These are phyloP conservation scores for Aspergillus spinulosporus DNA, from an alignment of 2,329 filamentous ascomycete species.

Conservation along the genomic window DNA sequence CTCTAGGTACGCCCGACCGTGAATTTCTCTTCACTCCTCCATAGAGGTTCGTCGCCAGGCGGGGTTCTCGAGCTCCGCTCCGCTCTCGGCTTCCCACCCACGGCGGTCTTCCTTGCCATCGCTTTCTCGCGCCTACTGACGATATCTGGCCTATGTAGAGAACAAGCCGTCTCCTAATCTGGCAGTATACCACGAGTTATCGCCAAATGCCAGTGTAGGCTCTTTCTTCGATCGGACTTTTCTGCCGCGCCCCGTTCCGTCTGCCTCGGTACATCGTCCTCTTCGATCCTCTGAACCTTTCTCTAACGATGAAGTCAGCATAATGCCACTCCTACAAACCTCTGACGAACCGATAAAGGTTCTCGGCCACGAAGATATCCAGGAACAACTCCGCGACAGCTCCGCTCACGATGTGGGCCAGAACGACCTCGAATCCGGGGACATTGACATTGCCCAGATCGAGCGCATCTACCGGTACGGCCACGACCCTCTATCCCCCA, in stretches of 20 bases:
- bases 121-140: not conserved
- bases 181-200: no score
- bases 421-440: conserved; percentile 11
- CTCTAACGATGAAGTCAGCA: not conserved
- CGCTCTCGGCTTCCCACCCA: not conserved
- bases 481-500: not conserved
- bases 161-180: no score
- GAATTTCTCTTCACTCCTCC: not conserved
- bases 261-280: no score
- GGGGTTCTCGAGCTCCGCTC: not conserved
- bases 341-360: conserved; percentile 1
- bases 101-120: not conserved
- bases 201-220: no score
- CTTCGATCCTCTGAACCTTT: not conserved
- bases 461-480: conserved; percentile 42
- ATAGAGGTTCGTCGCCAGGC: not conserved
- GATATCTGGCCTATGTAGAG: not conserved
- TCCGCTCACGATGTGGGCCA: not conserved
- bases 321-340: conserved; percentile 3
- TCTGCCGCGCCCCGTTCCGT: not conserved
- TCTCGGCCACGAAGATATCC: conserved; percentile 17
- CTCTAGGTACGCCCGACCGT: not conserved
- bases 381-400: conserved; percentile 4
- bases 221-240: not conserved
- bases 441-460: conserved; percentile 33